Percentiles rank a stretch among this genome's conserved stretches.
Conservation (phyloP, 768 basidiomycete genomes). For the Kwoniella sp. region DNA sequence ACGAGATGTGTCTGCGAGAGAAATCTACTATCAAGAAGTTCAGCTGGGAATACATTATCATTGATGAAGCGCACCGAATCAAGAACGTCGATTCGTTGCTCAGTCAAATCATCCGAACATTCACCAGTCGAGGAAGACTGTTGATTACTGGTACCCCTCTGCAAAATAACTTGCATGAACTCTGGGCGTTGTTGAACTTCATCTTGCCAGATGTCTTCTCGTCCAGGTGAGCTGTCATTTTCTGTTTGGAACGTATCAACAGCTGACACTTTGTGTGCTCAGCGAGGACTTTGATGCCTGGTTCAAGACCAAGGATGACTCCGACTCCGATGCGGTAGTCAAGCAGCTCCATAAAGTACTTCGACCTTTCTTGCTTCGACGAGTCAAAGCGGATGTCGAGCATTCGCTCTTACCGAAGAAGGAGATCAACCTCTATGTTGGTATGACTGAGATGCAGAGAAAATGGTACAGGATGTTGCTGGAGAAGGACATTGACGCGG, state of each 20-base stretch:
- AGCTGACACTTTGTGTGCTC: conserved; percentile 6
- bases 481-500: conserved; percentile 98
- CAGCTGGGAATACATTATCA: conserved; percentile 95
- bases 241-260: not conserved
- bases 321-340: conserved; percentile 80
- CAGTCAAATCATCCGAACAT: conserved; percentile 88
- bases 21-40: conserved; percentile 90
- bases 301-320: conserved; percentile 80
- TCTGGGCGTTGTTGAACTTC: conserved; percentile 94
- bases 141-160: conserved; percentile 96
- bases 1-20: conserved; percentile 96
- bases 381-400: conserved; percentile 96
- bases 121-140: conserved; percentile 81
- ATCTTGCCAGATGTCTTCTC: conserved; percentile 96
- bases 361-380: conserved; percentile 86
- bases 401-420: conserved; percentile 95
- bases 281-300: conserved; percentile 88
- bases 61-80: conserved; percentile 98
- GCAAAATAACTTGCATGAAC: conserved; percentile 94
- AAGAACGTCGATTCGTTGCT: conserved; percentile 98
- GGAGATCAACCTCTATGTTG: conserved; percentile 98
- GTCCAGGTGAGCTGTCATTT: conserved; percentile 33
- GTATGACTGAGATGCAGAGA: conserved; percentile 93
- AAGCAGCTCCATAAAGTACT: conserved; percentile 96
- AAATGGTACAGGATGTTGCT: conserved; percentile 93